Percentiles rank a stretch among this genome's conserved stretches.
Evolutionary conservation across 1,284 basidiomycete species (phyloP).

Genomic region (Cutaneotrichosporon sp.): DNA sequence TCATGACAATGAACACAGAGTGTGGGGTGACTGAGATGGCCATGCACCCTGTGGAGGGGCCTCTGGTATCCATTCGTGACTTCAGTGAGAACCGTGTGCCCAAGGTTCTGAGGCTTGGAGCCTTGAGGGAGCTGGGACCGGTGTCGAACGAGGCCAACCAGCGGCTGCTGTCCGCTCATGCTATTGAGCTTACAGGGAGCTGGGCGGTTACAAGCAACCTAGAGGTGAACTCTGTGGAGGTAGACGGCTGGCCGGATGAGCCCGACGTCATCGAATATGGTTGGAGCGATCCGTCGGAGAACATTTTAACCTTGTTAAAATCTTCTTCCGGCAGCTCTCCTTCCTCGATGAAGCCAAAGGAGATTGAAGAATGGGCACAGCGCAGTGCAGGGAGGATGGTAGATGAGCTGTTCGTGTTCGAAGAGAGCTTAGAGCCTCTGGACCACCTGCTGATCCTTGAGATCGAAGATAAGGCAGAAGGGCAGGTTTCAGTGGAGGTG

Average conservation of each 20-base stretch:
- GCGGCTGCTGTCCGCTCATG: too few species aligned
- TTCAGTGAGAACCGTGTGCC: neutral
- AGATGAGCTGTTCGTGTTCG: neutral
- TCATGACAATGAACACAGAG: conserved; percentile 4
- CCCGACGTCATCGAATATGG: too few species aligned
- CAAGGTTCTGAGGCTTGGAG: neutral
- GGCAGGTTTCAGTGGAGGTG: too few species aligned
- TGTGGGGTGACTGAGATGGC: neutral
- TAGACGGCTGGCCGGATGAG: too few species aligned
- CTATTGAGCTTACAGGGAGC: too few species aligned
- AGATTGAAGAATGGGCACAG: neutral
- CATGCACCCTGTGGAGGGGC: conserved; percentile 10
- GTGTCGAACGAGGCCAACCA: neutral
- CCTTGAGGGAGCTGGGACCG: neutral
- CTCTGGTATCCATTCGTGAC: conserved; percentile 1
- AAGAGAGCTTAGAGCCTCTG: neutral
- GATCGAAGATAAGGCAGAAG: neutral
- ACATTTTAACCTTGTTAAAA: too few species aligned
- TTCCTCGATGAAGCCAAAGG: too few species aligned
- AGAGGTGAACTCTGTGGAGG: too few species aligned
- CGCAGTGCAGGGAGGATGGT: neutral
- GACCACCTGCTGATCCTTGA: neutral
- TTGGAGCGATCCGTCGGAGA: too few species aligned
- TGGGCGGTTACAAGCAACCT: neutral
- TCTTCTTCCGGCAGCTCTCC: too few species aligned